Conservation (phyloP, 768 basidiomycete species). For the Lactarius pseudohatsudake region DNA sequence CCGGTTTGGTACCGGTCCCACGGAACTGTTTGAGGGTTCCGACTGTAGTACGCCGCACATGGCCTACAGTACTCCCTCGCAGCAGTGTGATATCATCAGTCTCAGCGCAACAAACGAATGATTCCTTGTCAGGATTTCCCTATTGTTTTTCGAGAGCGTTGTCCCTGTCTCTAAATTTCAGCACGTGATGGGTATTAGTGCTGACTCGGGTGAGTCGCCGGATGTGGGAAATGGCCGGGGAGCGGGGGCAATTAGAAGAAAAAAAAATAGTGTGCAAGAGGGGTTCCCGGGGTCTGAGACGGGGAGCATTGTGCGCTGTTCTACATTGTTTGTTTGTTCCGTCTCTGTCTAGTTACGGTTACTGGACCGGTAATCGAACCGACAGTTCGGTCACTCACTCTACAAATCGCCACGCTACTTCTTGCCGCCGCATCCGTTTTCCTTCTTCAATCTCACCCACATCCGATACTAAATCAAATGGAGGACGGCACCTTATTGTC, state of each 20-base stretch:
- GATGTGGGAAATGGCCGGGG: background rate
- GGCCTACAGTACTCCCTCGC: background rate
- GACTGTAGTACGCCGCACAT: background rate
- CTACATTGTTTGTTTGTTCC: background rate
- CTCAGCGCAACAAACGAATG: background rate
- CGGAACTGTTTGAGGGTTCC: background rate
- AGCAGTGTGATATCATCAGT: background rate
- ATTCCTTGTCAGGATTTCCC: background rate
- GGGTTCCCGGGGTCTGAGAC: slow-evolving; percentile 12
- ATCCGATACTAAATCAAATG: slow-evolving; percentile 19
- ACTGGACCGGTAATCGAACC: slow-evolving; percentile 9
- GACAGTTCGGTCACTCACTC: slow-evolving; percentile 11
- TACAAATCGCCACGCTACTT: slow-evolving; percentile 10
- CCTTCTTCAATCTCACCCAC: slow-evolving; percentile 19
- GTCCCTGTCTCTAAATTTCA: background rate
- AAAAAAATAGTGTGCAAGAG: background rate
- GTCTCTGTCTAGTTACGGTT: slow-evolving; percentile 12
- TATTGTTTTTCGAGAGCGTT: background rate
- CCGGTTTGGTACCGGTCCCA: background rate
- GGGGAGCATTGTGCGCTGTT: background rate
- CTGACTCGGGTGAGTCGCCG: background rate
- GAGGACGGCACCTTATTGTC: slow-evolving; percentile 24
- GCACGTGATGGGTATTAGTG: background rate
- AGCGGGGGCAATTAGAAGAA: background rate
- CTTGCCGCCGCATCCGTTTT: slow-evolving; percentile 5